Base-by-base conservation (phyloP, 345 rosid genomes). In the Pistacia vera region DNA sequence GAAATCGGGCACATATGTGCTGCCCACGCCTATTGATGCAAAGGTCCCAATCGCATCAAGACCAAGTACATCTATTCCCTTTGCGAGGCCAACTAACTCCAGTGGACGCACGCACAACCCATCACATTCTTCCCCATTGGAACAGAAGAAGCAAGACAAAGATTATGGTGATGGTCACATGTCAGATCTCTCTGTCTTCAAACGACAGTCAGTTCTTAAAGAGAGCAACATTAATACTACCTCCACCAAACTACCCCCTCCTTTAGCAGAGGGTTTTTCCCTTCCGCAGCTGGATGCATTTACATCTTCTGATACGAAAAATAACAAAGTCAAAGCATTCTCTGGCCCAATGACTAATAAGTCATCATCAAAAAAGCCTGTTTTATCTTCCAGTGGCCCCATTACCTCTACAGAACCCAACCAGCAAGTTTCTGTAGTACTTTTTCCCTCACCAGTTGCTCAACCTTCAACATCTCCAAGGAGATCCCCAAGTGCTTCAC, bases 81-180 rank as follows among this genome's bases (percentile, higher is more conserved):
- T 72, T 16, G 68, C 86, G 58, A 86, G 82, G 77, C 83, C 90
- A 33, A 65, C 82, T 18, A 86, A 85, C 22, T 72, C 76, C 36
- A 74, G 77, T 11, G 90, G 87, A 74, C 85, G 30, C 28, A 59
- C 80, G 28, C 85, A 83, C 33, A 85, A 81, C 84, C 72, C 88
- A 79, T 92, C 91, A 86, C 93, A 92, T 85, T 94, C 99, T 71
- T 92, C 98, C 59, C 96, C 98, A 1, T 78, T 90, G 81, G 99
- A 94, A 73, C 97, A 90, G 73, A 88, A 88, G 69, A 93, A 83
- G 82, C 88, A 73, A 17, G 87, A 83, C 16, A 90, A 77, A 65
- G 89, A 81, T 60, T 59, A 75, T 0, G 83, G 70, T 67, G 92
- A 83, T 36, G 51, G 68, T 68, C 81, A 68, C 12, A 35, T 78